Percentiles rank a stretch among this genome's conserved stretches.
Evolutionary conservation across 495 filamentous ascomycete genomes (phyloP).

Genomic region (Sordaria brevicollis): DNA sequence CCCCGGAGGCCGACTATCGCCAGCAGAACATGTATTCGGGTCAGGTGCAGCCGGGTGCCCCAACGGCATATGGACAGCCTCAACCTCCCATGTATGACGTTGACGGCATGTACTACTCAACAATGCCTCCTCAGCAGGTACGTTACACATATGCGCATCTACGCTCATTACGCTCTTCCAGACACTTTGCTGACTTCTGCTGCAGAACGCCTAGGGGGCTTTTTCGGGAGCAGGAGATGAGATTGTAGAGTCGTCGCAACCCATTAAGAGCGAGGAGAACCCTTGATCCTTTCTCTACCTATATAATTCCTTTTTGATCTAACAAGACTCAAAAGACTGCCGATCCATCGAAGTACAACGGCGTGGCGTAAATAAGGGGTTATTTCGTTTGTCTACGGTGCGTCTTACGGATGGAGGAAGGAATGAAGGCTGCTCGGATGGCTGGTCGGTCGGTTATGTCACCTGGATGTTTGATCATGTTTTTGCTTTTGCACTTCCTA

Average conservation of each 20-base stretch:
- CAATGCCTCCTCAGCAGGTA: slow-evolving; percentile 81
- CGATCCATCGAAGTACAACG: not conserved
- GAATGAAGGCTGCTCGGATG: not conserved
- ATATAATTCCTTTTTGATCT: not conserved
- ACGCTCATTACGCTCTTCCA: not conserved
- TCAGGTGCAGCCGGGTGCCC: slow-evolving; percentile 61
- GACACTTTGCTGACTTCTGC: slow-evolving; percentile 3
- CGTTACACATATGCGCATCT: slow-evolving; percentile 10
- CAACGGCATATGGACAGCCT: slow-evolving; percentile 60
- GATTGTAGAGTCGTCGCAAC: not conserved
- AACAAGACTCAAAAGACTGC: not conserved
- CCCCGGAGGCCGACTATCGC: slow-evolving; percentile 70
- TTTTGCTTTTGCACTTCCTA: not conserved
- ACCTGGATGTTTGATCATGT: not conserved
- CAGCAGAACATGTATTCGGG: slow-evolving; percentile 66
- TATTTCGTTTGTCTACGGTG: not conserved
- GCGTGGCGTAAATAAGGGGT: not conserved
- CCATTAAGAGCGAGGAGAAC: not conserved
- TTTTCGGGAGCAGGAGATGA: not conserved
- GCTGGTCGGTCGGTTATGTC: not conserved
- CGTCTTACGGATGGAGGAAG: not conserved
- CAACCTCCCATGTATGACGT: slow-evolving; percentile 64
- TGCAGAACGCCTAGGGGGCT: slow-evolving; percentile 19
- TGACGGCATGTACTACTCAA: slow-evolving; percentile 82
- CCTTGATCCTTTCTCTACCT: not conserved